Percentiles rank a stretch among this genome's conserved stretches.
Evolutionary conservation across 192 early-diverging fungal species (phyloP).

Genomic region (Pilobolus umbonatus): DNA sequence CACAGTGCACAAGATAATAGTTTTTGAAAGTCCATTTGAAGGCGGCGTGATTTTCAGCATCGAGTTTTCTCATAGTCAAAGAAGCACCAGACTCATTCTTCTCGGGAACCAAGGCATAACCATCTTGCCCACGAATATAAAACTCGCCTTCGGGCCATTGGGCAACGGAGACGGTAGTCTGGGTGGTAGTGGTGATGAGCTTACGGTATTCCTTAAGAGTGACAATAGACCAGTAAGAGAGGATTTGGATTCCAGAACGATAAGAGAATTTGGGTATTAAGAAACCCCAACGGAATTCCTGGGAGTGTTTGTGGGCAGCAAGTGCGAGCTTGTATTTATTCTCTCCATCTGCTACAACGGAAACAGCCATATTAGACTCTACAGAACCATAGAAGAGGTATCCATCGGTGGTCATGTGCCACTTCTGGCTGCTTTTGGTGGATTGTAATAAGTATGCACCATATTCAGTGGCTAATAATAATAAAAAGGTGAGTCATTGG

Average conservation of each 20-base stretch:
- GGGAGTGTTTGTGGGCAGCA: not conserved
- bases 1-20: conserved; percentile 19
- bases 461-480: conserved; percentile 12
- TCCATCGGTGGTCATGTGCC: conserved; percentile 28
- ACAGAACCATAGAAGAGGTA: conserved; percentile 17
- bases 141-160: conserved; percentile 23
- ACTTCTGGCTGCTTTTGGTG: conserved; percentile 10
- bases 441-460: conserved; percentile 16
- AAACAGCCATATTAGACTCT: conserved; percentile 10
- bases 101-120: conserved; percentile 9
- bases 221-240: conserved; percentile 15
- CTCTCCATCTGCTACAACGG: not conserved
- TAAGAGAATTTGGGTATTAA: conserved; percentile 19
- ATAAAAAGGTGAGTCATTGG: not conserved
- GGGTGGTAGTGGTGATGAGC: not conserved
- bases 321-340: conserved; percentile 3
- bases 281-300: conserved; percentile 30
- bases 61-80: conserved; percentile 9
- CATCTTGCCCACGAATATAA: conserved; percentile 18
- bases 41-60: not conserved
- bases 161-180: conserved; percentile 6
- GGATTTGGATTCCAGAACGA: conserved; percentile 12
- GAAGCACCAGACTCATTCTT: conserved; percentile 12
- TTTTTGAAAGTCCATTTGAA: conserved; percentile 26
- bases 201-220: conserved; percentile 23